Evolutionary conservation across 331 rosid species (phyloP).

Genomic region (Malus hybrid): DNA sequence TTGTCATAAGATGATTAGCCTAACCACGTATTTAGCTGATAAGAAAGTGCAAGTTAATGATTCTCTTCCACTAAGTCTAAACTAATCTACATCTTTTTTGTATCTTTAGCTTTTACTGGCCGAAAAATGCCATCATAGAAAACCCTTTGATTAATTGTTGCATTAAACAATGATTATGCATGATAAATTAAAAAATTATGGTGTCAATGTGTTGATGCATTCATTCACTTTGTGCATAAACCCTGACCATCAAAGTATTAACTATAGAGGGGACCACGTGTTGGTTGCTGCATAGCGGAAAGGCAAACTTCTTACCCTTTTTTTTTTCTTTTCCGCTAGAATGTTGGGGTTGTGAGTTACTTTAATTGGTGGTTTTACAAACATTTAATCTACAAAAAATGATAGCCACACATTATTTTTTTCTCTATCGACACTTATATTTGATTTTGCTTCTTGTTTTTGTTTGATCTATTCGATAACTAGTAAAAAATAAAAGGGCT

Average conservation of each 20-base stretch:
- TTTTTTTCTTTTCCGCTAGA: background rate
- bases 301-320: conserved; percentile 21
- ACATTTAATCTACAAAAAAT: too few relatives aligned
- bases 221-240: conserved; percentile 12
- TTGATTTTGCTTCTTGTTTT: background rate
- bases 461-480: background rate
- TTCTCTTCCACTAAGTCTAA: conserved; percentile 30
- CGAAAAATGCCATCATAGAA: background rate
- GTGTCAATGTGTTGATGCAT: conserved; percentile 13
- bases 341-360: background rate
- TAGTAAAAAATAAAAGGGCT: too few relatives aligned
- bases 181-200: conserved; percentile 14
- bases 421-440: too few relatives aligned
- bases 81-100: conserved; percentile 10
- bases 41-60: conserved; percentile 16
- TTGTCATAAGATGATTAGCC: conserved; percentile 22
- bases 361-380: background rate
- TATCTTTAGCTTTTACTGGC: conserved; percentile 5
- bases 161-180: conserved; percentile 6
- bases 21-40: conserved; percentile 10
- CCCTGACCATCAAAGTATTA: conserved; percentile 8
- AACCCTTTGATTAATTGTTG: conserved; percentile 5
- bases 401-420: background rate
- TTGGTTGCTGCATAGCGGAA: conserved; percentile 41
- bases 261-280: conserved; percentile 27